A percentile compares a stretch with the other conserved stretches of the same genome.
Evolutionary conservation across 805 yeast species (phyloP).

Genomic region (Zygoascus ofunaensis): DNA sequence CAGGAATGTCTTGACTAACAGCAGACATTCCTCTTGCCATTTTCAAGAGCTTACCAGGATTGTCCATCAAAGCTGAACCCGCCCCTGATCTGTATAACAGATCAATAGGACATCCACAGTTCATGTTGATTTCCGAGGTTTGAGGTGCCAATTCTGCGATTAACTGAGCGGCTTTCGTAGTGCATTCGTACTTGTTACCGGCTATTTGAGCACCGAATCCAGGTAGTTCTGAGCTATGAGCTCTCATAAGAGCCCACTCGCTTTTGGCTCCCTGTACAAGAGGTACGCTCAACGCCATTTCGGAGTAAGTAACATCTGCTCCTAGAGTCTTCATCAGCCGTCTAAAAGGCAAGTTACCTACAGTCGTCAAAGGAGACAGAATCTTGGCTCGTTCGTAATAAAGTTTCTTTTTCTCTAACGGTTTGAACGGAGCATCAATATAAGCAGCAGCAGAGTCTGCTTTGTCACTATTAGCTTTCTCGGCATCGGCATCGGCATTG

Average conservation of each 20-base stretch:
- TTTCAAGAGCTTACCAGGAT: conserved; percentile 70
- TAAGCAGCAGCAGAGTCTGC: conserved; percentile 37
- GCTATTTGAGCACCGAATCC: conserved; percentile 95
- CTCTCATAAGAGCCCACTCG: conserved; percentile 96
- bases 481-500: conserved; percentile 4
- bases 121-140: conserved; percentile 78
- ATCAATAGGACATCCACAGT: conserved; percentile 98
- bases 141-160: conserved; percentile 47
- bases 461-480: conserved; percentile 8
- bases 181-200: conserved; percentile 85
- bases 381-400: conserved; percentile 68
- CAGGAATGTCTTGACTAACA: conserved; percentile 81
- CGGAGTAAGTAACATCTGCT: conserved; percentile 88
- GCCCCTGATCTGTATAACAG: conserved; percentile 89
- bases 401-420: conserved; percentile 72
- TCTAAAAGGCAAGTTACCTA: conserved; percentile 93
- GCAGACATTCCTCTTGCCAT: conserved; percentile 83
- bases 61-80: conserved; percentile 88
- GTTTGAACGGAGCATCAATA: conserved; percentile 64
- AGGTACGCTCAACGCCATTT: conserved; percentile 88
- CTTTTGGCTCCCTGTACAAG: conserved; percentile 81
- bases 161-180: conserved; percentile 84
- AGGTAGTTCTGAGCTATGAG: conserved; percentile 71
- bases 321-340: conserved; percentile 84
- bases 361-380: conserved; percentile 93